These are phyloP conservation scores for Samsoniella hepiali DNA, from an alignment of 2,329 filamentous ascomycete genomes.

Conservation along the genomic window DNA sequence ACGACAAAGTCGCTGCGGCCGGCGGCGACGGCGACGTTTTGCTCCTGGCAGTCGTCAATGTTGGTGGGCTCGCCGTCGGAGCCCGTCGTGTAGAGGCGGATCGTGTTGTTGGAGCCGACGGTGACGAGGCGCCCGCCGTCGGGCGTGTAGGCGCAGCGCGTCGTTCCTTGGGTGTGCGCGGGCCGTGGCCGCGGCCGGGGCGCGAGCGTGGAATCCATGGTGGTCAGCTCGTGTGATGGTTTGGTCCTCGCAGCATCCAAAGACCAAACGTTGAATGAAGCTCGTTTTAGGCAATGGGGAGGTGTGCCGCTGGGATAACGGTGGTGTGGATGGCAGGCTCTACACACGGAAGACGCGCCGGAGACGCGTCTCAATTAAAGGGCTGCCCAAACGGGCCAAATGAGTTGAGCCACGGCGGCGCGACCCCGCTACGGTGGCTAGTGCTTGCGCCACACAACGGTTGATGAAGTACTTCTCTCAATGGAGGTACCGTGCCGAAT, in stretches of 20 bases:
- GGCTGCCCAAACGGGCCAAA: neutral
- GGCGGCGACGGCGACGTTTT: conserved; percentile 75
- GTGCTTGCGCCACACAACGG: neutral
- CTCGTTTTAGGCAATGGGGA: neutral
- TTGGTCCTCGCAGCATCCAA: no score
- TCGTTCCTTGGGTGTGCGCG: conserved; percentile 80
- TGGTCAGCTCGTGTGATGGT: neutral
- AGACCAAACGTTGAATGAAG: neutral
- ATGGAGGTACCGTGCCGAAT: neutral
- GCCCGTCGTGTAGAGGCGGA: conserved; percentile 87
- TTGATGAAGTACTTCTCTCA: neutral
- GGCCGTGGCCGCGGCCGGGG: conserved; percentile 60
- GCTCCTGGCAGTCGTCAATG: conserved; percentile 86
- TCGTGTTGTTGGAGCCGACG: conserved; percentile 88
- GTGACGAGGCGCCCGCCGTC: conserved; percentile 85
- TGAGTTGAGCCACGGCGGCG: neutral
- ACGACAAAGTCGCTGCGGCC: conserved; percentile 80
- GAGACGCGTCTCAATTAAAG: conserved; percentile 19
- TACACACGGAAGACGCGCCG: conserved; percentile 16
- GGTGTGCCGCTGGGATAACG: neutral
- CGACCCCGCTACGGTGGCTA: conserved; percentile 6
- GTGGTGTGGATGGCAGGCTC: conserved; percentile 5
- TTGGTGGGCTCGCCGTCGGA: conserved; percentile 90
- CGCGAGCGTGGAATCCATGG: conserved; percentile 30
- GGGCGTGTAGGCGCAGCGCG: conserved; percentile 84